Base-by-base conservation (phyloP, 148 eudicot genomes). In the Agrostemma githago region DNA sequence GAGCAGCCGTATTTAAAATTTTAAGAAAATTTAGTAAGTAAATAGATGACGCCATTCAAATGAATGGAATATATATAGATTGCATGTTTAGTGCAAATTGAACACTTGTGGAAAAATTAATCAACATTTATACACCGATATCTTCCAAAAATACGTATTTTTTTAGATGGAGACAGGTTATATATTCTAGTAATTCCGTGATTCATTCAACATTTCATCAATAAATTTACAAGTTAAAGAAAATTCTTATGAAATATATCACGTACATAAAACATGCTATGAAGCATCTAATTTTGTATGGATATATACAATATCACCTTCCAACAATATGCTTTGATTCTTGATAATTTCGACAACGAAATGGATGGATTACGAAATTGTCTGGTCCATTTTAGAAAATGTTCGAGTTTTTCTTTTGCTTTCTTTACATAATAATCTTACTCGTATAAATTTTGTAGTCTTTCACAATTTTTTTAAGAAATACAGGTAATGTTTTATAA, bases 321-420 rank as follows among this genome's bases (percentile, higher is more conserved):
- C 75, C 75, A 72, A 62, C 42, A 40, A 46, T 70, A 73, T 78
- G 73, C 77, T 56, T 8, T 44, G 70, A 17, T 74, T 74, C 38
- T 39, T 38, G 38, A 76, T 44, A 43, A 67, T 43, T 37, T 53
- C 59, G 54, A 66, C 57, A 59, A 3, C 15, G 54, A 68, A 79
- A 69, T 69, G 48, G 70, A 79, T 74, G 62, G 62, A 73, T 61
- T 56, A 48, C 42, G 74, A 79, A 8, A n/a, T 73, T 74, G 77
- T 42, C 64, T 54, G 57, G 51, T 40, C 76, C 37, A 71, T 37
- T 71, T 62, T 19, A 41, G 79, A 43, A 56, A 61, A 71, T 26
- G 62, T 59, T 20, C 62, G n/a, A 59, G 26, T 20, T 59, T 26
- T 59, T 59, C 14, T 11, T 51, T 0, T 11, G 56, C 3, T 9